Percentiles rank a stretch among this genome's conserved stretches.
phyloP scores from a whole-genome alignment of 352 stramenopile species.

The Phytophthora pisi region DNA sequence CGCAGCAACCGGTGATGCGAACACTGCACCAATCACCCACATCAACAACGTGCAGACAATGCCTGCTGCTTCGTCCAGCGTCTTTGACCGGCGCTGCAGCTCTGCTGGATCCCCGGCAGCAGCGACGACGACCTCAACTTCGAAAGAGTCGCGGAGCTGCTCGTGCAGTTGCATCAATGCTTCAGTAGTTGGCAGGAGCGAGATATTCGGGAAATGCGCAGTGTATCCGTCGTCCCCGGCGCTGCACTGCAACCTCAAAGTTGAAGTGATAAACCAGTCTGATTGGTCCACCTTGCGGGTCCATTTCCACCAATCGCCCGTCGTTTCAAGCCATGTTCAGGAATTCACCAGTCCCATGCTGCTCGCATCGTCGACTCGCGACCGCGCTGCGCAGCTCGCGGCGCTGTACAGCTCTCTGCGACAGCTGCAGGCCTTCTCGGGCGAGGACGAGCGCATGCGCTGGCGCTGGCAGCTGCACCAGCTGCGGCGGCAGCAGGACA shows the following conservation, averaged over 20 bases:
- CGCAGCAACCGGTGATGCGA: too few relatives aligned
- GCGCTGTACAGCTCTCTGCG: slow-evolving; percentile 34
- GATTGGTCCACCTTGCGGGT: neutral
- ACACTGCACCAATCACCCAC: too few relatives aligned
- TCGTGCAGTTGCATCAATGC: too few relatives aligned
- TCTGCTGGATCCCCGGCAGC: too few relatives aligned
- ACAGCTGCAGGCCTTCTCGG: slow-evolving; percentile 23
- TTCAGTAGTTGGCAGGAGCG: too few relatives aligned
- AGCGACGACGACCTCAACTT: too few relatives aligned
- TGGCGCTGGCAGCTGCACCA: slow-evolving; percentile 48
- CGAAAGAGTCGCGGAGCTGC: too few relatives aligned
- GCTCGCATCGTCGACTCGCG: slow-evolving; percentile 15
- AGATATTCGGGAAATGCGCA: too few relatives aligned
- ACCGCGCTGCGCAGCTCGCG: slow-evolving; percentile 31
- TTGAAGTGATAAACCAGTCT: slow-evolving; percentile 10
- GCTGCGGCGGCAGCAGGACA: slow-evolving; percentile 39
- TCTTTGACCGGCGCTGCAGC: too few relatives aligned
- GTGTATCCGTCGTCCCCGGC: too few relatives aligned
- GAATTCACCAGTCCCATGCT: slow-evolving; percentile 21
- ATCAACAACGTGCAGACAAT: too few relatives aligned
- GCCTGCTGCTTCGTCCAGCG: too few relatives aligned
- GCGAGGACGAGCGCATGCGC: slow-evolving; percentile 44
- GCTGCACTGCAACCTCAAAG: slow-evolving; percentile 1
- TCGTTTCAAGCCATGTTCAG: slow-evolving; percentile 10
- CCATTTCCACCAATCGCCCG: slow-evolving; percentile 18